A percentile compares a stretch with the other conserved stretches of the same genome.
These are phyloP conservation scores for Salix exigua DNA, from an alignment of 345 rosid genomes.

Conservation along the genomic window DNA sequence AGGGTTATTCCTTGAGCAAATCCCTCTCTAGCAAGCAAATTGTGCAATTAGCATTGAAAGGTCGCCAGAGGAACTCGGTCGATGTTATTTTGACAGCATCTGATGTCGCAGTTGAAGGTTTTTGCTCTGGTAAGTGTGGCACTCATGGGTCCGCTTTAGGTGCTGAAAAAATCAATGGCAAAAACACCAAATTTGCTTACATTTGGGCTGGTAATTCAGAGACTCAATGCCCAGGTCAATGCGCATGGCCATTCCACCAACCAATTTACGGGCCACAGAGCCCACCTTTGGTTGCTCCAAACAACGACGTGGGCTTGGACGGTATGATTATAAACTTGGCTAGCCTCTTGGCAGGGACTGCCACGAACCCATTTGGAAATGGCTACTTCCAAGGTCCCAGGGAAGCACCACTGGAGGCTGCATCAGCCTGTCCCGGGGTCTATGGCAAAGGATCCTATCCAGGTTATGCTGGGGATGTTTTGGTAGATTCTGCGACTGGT, in stretches of 20 bases:
- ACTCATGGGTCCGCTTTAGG: background rate
- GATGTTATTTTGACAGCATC: slow-evolving; percentile 15
- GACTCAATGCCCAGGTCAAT: slow-evolving; percentile 23
- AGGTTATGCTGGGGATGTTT: slow-evolving; percentile 20
- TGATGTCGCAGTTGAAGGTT: slow-evolving; percentile 19
- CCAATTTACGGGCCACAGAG: slow-evolving; percentile 16
- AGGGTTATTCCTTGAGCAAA: slow-evolving; percentile 9
- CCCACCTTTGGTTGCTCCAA: slow-evolving; percentile 8
- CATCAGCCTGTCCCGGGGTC: slow-evolving; percentile 12
- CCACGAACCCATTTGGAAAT: slow-evolving; percentile 21
- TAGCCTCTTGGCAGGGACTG: slow-evolving; percentile 19
- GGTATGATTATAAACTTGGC: slow-evolving; percentile 24
- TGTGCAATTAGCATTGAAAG: slow-evolving; percentile 16
- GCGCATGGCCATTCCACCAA: slow-evolving; percentile 28
- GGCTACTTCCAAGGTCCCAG: slow-evolving; percentile 22
- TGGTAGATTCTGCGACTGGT: slow-evolving; percentile 19
- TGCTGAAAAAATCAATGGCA: background rate
- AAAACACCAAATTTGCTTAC: slow-evolving; percentile 11
- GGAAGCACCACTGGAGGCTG: slow-evolving; percentile 23
- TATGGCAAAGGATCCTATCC: slow-evolving; percentile 22
- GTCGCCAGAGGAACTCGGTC: slow-evolving; percentile 4
- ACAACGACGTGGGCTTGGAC: slow-evolving; percentile 22
- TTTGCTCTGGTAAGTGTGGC: slow-evolving; percentile 14
- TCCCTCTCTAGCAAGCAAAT: slow-evolving; percentile 10
- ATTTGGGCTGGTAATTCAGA: slow-evolving; percentile 28